These are phyloP conservation scores for Pseudocohnilembus persalinus DNA, from an alignment of 169 alveolate species.

Conservation along the genomic window DNA sequence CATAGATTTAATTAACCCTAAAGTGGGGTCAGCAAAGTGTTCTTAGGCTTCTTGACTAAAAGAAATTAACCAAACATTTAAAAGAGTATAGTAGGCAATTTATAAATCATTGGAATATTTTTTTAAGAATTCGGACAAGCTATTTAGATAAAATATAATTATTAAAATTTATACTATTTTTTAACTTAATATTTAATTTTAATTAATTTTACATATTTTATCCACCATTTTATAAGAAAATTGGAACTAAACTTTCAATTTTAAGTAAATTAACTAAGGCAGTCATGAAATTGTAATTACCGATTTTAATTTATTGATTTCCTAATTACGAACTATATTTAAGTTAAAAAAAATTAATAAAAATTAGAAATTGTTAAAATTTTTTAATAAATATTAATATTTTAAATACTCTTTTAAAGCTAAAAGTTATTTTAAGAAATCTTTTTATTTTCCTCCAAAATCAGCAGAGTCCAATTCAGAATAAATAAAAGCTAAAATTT, in stretches of 20 bases:
- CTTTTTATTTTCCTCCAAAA: not conserved
- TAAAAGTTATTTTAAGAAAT: slow-evolving; percentile 26
- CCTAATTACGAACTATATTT: no score
- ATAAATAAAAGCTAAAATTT: slow-evolving; percentile 29
- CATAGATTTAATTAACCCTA: slow-evolving; percentile 48
- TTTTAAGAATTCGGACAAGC: slow-evolving; percentile 30
- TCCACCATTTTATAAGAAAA: slow-evolving; percentile 54
- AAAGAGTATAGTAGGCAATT: slow-evolving; percentile 57
- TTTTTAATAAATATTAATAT: not conserved
- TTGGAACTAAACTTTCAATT: slow-evolving; percentile 58
- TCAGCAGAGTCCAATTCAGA: slow-evolving; percentile 26
- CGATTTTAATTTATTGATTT: not conserved
- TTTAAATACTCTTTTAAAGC: slow-evolving; percentile 21
- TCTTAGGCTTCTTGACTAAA: slow-evolving; percentile 41
- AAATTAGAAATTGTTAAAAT: no score
- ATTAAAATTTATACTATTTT: not conserved
- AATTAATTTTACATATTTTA: slow-evolving; percentile 28
- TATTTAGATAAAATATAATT: not conserved
- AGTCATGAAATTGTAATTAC: slow-evolving; percentile 14
- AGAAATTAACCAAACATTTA: slow-evolving; percentile 60
- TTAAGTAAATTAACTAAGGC: slow-evolving; percentile 46
- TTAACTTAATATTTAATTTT: no score
- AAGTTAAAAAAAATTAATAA: not conserved
- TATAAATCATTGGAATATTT: slow-evolving; percentile 47
- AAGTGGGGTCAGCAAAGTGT: slow-evolving; percentile 48